Evolutionary conservation across 257 asterid species (phyloP).

Genomic region (Paraleonurus japonicus): DNA sequence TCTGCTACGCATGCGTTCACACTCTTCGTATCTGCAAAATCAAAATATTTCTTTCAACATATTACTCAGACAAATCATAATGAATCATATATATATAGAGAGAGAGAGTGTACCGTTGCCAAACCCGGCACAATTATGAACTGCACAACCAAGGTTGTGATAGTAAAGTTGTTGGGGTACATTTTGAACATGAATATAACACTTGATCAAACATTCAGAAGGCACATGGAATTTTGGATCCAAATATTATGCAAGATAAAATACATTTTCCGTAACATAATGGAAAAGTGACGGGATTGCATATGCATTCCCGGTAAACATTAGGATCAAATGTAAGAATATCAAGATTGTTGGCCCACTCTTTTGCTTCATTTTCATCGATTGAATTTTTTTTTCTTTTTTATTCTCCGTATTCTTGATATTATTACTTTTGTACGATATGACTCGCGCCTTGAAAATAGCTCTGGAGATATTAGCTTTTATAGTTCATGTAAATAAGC

Average conservation of each 20-base stretch:
- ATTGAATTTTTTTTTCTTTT: not conserved
- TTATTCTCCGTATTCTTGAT: not conserved
- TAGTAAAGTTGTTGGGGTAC: not conserved
- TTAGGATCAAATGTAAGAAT: not conserved
- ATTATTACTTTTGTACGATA: not conserved
- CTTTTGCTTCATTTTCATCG: not conserved
- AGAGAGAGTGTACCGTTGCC: slow-evolving; percentile 18
- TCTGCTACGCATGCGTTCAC: not conserved
- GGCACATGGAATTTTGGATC: slow-evolving; percentile 18
- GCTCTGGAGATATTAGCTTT: no score
- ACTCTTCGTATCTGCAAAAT: not conserved
- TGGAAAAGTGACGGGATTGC: slow-evolving; percentile 1
- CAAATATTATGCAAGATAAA: not conserved
- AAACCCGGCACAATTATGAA: slow-evolving; percentile 9
- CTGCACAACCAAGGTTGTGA: slow-evolving; percentile 27
- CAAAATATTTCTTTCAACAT: not conserved
- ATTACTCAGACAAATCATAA: not conserved
- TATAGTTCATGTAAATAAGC: no score
- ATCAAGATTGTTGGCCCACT: not conserved
- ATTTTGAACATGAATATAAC: not conserved
- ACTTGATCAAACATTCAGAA: slow-evolving; percentile 17
- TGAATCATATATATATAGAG: not conserved
- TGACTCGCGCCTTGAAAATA: no score
- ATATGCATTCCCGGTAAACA: slow-evolving; percentile 1
- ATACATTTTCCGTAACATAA: slow-evolving; percentile 18